Base-by-base conservation (phyloP, 1,139 yeast genomes). In the Taphrina pruni region DNA sequence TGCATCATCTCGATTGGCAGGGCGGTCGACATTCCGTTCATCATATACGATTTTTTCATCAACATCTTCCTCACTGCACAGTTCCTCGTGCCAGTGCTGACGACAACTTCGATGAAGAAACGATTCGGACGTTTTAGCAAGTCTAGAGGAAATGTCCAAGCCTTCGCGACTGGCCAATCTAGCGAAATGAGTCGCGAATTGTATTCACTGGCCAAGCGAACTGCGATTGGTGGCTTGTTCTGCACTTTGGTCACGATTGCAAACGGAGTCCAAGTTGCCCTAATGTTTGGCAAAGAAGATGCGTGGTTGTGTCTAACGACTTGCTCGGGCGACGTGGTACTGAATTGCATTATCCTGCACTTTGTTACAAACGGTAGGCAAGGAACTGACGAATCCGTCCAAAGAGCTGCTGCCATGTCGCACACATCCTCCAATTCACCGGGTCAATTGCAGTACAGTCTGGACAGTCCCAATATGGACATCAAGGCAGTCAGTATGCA, bases 241-340 rank as follows among this genome's bases (percentile, higher is more conserved):
- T 50, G 54, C n/a, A 50, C 54, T 11, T 9, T 50, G 36, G 54
- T 50, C 54, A 50, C 54, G 11, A 50, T 50, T 11, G 54, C 54
- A 4, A 50, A 50, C 20, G 54, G 54, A 8, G 21, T 50, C 20
- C 54, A 50, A n/a, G 54, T 50, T 8, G 54, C 54, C 4, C 8
- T 50, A 36, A 50, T 50, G 54, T 50, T 50, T 50, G 54, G 54
- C 32, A 50, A 50, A 8, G 54, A 50, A 21, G 54, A 50, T n/a
- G 54, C 54, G 8, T 50, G 54, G 54, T 35, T 50, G 12, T 50
- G 54, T 50, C 54, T 50, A 35, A 50, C 54, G 21, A 50, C 54
- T 1, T 50, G 54, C 36, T 50, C 54, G 3, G 54, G 54, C 2
- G 54, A 50, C 20, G 54, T 50, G 2, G 54, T 50, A 1, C 36